Percentiles rank a stretch among this genome's conserved stretches.
These are phyloP conservation scores for Phaeosphaeria sp. DNA, from an alignment of 2,329 filamentous ascomycete genomes.

Conservation along the genomic window DNA sequence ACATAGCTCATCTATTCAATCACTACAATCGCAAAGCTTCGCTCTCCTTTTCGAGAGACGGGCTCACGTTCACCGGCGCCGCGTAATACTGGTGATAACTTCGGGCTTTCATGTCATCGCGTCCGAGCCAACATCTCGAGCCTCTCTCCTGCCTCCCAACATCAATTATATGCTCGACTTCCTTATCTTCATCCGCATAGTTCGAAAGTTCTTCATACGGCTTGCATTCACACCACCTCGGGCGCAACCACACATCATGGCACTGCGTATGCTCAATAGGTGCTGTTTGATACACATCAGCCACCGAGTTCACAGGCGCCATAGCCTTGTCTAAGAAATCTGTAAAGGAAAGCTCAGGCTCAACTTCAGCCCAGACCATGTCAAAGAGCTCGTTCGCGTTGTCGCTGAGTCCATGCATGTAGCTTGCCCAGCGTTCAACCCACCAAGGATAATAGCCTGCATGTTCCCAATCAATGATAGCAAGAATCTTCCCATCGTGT, in stretches of 20 bases:
- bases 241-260: constrained; percentile 5
- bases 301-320: background rate
- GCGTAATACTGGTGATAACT: too few relatives aligned
- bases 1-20: too few relatives aligned
- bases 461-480: constrained; percentile 22
- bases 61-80: too few relatives aligned
- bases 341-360: background rate
- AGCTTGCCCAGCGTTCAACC: constrained; percentile 5
- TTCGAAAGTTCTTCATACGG: constrained; percentile 1
- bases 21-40: too few relatives aligned
- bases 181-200: background rate
- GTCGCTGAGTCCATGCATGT: background rate
- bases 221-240: constrained; percentile 11
- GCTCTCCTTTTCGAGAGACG: too few relatives aligned
- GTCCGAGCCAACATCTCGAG: too few relatives aligned
- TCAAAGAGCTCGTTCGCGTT: background rate
- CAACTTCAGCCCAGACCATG: constrained; percentile 7
- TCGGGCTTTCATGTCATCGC: too few relatives aligned
- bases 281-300: background rate
- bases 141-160: background rate
- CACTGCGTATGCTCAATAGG: background rate
- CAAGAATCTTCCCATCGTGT: constrained; percentile 12
- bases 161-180: background rate
- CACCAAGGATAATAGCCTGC: constrained; percentile 19
- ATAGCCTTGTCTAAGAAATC: background rate